These are phyloP conservation scores for Eleusine indica DNA, from an alignment of 176 grass and related monocot genomes.

Conservation along the genomic window DNA sequence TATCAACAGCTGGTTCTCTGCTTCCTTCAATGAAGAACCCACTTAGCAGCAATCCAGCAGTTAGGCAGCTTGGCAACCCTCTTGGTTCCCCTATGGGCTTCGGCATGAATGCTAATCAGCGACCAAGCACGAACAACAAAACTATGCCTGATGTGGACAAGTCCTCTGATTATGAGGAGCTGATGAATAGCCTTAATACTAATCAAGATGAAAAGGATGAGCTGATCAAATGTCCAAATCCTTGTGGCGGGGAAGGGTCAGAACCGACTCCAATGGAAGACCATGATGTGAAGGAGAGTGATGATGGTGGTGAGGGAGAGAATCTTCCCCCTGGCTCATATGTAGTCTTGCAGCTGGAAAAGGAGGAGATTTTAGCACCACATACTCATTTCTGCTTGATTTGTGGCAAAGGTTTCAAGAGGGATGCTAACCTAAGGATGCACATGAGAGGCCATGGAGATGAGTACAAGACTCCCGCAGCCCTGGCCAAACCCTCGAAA, in stretches of 20 bases:
- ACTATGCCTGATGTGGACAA: conserved; percentile 46
- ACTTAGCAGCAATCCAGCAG: conserved; percentile 63
- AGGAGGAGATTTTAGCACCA: conserved; percentile 91
- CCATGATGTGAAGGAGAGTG: conserved; percentile 82
- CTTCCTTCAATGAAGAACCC: conserved; percentile 86
- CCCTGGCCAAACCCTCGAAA: conserved; percentile 75
- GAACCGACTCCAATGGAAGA: conserved; percentile 64
- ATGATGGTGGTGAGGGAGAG: conserved; percentile 85
- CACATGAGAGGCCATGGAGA: conserved; percentile 96
- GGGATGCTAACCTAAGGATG: conserved; percentile 95
- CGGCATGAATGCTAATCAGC: conserved; percentile 47
- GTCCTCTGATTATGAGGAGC: conserved; percentile 53
- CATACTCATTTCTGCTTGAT: conserved; percentile 93
- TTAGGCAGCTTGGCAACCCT: conserved; percentile 55
- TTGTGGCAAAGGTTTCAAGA: conserved; percentile 94
- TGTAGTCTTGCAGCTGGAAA: conserved; percentile 84
- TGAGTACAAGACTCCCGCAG: conserved; percentile 86
- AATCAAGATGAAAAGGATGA: conserved; percentile 54
- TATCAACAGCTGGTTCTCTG: conserved; percentile 81
- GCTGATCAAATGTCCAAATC: conserved; percentile 58
- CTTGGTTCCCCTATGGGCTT: conserved; percentile 51
- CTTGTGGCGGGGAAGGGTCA: conserved; percentile 43
- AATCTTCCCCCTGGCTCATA: conserved; percentile 81
- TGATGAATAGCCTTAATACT: conserved; percentile 53
- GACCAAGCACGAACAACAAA: conserved; percentile 36